Evolutionary conservation across 768 basidiomycete species (phyloP).

Genomic region (Pholiota conissans): DNA sequence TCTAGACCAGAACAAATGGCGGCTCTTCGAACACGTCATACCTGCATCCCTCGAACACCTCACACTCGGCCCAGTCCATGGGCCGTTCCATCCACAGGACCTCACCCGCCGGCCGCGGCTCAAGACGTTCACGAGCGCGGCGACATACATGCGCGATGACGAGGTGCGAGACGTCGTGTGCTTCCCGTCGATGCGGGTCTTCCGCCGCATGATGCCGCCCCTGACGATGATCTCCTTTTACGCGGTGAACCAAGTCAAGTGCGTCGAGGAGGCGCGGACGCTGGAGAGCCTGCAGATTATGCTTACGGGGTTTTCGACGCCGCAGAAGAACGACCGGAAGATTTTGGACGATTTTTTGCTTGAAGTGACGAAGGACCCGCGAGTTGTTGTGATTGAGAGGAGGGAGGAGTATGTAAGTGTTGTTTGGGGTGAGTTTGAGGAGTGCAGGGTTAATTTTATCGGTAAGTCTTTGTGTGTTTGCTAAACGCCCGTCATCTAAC

Average conservation of each 20-base stretch:
- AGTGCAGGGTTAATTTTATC: constrained; percentile 10
- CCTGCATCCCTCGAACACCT: constrained; percentile 30
- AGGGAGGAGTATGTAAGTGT: constrained; percentile 9
- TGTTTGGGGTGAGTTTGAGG: constrained; percentile 15
- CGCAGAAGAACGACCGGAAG: not conserved
- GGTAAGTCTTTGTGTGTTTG: too few species aligned
- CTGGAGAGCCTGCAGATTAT: constrained; percentile 29
- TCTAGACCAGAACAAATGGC: constrained; percentile 31
- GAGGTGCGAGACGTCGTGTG: constrained; percentile 31
- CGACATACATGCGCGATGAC: constrained; percentile 34
- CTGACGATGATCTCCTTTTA: constrained; percentile 18
- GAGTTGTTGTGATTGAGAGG: constrained; percentile 13
- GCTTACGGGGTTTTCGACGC: constrained; percentile 9
- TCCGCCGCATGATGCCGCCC: constrained; percentile 26
- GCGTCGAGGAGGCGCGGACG: constrained; percentile 21
- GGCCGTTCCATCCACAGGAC: constrained; percentile 27
- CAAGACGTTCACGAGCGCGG: constrained; percentile 29
- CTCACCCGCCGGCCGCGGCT: constrained; percentile 25
- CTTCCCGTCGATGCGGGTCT: constrained; percentile 25
- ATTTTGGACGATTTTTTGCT: not conserved
- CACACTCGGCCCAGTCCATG: constrained; percentile 35
- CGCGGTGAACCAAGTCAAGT: constrained; percentile 28
- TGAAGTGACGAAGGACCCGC: constrained; percentile 10
- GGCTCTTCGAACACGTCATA: constrained; percentile 27
- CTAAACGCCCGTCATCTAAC: too few species aligned